Conservation (phyloP, 2,329 filamentous ascomycete genomes). For the Aspergillus ruber region DNA sequence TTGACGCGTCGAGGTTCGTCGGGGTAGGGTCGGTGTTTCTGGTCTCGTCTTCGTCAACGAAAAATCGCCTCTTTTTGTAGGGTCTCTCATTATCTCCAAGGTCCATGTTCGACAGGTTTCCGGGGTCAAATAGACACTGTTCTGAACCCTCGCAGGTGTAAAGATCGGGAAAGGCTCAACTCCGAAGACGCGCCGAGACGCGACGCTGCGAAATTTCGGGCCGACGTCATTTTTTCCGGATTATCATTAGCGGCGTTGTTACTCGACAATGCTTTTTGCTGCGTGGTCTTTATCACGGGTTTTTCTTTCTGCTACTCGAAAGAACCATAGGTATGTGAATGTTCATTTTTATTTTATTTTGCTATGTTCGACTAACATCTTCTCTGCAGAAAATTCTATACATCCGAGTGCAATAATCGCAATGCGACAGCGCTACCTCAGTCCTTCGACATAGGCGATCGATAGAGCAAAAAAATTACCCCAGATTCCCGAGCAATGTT, state of each 20-base stretch:
- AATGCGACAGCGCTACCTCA: background rate
- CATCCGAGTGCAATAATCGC: background rate
- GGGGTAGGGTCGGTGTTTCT: constrained; percentile 6
- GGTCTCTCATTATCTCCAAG: constrained; percentile 46
- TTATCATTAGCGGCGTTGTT: background rate
- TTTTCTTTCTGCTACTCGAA: background rate
- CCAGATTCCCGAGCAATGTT: constrained; percentile 10
- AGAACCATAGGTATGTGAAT: background rate
- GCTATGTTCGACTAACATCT: background rate
- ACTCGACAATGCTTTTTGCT: background rate
- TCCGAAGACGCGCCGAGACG: constrained; percentile 30
- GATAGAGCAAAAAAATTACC: background rate
- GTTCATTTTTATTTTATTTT: background rate
- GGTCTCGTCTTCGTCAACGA: constrained; percentile 43
- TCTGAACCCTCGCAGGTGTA: too few relatives aligned
- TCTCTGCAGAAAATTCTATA: background rate
- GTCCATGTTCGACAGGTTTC: constrained; percentile 22
- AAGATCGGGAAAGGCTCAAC: background rate
- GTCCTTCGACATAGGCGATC: background rate
- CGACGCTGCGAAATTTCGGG: constrained; percentile 14
- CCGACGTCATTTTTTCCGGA: constrained; percentile 21
- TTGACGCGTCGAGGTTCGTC: constrained; percentile 14
- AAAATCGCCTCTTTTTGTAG: constrained; percentile 58
- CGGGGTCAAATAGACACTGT: background rate
- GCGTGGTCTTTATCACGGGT: too few relatives aligned